These are phyloP conservation scores for Dimargaris verticillata DNA, from an alignment of 192 early-diverging fungal genomes.

Conservation along the genomic window DNA sequence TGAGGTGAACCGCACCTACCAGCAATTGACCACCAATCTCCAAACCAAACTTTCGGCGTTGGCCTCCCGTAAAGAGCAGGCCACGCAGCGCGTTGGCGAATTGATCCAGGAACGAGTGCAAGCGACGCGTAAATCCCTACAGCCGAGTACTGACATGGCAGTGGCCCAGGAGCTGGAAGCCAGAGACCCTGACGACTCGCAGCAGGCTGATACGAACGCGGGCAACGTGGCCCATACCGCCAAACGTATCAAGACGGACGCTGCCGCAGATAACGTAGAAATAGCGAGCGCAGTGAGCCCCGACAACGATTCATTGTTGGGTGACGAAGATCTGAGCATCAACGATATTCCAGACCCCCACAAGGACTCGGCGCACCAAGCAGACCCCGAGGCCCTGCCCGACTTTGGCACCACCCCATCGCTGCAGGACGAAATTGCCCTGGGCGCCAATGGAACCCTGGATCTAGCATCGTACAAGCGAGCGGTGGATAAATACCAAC, in stretches of 20 bases:
- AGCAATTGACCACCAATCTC: slow-evolving; percentile 19
- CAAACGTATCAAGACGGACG: too few relatives aligned
- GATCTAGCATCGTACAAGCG: slow-evolving; percentile 20
- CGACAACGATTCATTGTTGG: slow-evolving; percentile 1
- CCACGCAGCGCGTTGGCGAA: slow-evolving; percentile 21
- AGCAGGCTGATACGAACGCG: too few relatives aligned
- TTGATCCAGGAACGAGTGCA: slow-evolving; percentile 14
- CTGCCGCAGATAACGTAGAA: too few relatives aligned
- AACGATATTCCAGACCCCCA: slow-evolving; percentile 17
- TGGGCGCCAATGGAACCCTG: too few relatives aligned
- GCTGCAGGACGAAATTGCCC: slow-evolving; percentile 29
- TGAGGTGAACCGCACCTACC: slow-evolving; percentile 36
- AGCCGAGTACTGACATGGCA: too few relatives aligned
- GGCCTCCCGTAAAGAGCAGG: slow-evolving; percentile 14
- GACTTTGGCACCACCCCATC: slow-evolving; percentile 24
- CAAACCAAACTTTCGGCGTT: slow-evolving; percentile 14
- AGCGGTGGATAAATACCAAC: slow-evolving; percentile 19
- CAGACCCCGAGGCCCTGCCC: slow-evolving; percentile 17
- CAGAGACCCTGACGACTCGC: too few relatives aligned
- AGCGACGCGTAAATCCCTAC: too few relatives aligned
- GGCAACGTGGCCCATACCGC: too few relatives aligned
- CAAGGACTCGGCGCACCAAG: slow-evolving; percentile 13
- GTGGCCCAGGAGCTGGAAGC: too few relatives aligned
- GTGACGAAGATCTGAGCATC: neutral
- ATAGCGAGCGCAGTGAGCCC: too few relatives aligned